phyloP scores from a whole-genome alignment of 2,329 filamentous ascomycete species.

The Didymella pinodella region DNA sequence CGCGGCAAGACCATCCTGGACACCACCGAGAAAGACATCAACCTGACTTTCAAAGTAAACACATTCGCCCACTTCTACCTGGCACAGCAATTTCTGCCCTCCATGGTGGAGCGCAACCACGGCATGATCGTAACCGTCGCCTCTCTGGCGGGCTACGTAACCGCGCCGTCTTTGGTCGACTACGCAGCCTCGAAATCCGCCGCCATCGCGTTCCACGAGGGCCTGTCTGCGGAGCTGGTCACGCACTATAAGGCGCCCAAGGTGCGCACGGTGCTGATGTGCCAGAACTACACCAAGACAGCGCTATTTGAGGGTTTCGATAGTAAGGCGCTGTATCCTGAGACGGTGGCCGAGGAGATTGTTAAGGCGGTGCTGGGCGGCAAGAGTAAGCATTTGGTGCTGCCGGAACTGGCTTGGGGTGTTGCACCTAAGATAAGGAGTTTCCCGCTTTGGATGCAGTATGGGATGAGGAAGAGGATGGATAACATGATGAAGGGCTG shows the following conservation, averaged over 20 bases:
- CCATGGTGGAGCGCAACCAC: slow-evolving; percentile 70
- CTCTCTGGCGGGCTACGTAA: slow-evolving; percentile 67
- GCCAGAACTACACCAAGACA: slow-evolving; percentile 69
- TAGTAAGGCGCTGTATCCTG: slow-evolving; percentile 63
- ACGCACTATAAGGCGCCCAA: slow-evolving; percentile 68
- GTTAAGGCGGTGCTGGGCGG: slow-evolving; percentile 67
- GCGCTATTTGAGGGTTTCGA: slow-evolving; percentile 66
- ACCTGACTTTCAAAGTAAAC: slow-evolving; percentile 76
- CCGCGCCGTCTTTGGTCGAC: slow-evolving; percentile 70
- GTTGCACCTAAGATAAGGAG: slow-evolving; percentile 53
- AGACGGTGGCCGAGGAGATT: slow-evolving; percentile 70
- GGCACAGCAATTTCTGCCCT: slow-evolving; percentile 71
- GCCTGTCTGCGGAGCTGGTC: slow-evolving; percentile 50
- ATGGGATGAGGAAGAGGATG: slow-evolving; percentile 57
- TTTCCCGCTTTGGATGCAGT: slow-evolving; percentile 70
- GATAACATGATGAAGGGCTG: slow-evolving; percentile 46
- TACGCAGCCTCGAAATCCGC: slow-evolving; percentile 73
- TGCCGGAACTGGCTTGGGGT: slow-evolving; percentile 57
- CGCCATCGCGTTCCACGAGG: slow-evolving; percentile 73
- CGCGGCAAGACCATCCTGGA: slow-evolving; percentile 69
- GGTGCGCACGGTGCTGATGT: slow-evolving; percentile 72
- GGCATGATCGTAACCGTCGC: slow-evolving; percentile 77
- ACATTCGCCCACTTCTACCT: slow-evolving; percentile 72
- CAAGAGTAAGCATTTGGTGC: slow-evolving; percentile 63
- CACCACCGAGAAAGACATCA: slow-evolving; percentile 64